Conservation (phyloP, 2,329 filamentous ascomycete species). For the Colletotrichum sp. region DNA sequence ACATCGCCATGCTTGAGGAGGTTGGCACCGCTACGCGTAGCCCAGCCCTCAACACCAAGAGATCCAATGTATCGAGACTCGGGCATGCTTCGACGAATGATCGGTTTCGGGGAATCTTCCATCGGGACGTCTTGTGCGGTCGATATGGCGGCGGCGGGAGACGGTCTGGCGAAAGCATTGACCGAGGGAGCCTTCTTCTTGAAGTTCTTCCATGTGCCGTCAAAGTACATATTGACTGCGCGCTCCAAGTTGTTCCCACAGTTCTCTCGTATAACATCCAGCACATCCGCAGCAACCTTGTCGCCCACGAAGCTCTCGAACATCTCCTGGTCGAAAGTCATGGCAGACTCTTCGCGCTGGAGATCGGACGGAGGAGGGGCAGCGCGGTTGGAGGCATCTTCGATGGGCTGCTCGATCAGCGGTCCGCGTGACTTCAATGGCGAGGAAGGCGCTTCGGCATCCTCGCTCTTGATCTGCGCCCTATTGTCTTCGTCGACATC, state of each 20-base stretch:
- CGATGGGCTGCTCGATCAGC: slow-evolving; percentile 23
- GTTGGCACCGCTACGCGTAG: slow-evolving; percentile 79
- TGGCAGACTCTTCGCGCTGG: slow-evolving; percentile 28
- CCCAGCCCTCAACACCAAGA: slow-evolving; percentile 91
- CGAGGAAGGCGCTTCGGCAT: slow-evolving; percentile 6
- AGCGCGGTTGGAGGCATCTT: slow-evolving; percentile 23
- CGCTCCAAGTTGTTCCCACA: slow-evolving; percentile 65
- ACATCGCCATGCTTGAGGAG: slow-evolving; percentile 81
- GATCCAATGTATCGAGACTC: slow-evolving; percentile 80
- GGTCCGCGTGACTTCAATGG: slow-evolving; percentile 21
- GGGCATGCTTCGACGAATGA: slow-evolving; percentile 34
- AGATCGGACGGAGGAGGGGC: slow-evolving; percentile 6
- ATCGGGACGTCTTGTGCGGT: neutral
- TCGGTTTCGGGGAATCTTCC: slow-evolving; percentile 1
- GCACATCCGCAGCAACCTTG: slow-evolving; percentile 52
- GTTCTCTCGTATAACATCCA: slow-evolving; percentile 56
- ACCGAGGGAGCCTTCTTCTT: slow-evolving; percentile 32
- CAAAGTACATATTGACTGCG: slow-evolving; percentile 74
- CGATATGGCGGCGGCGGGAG: neutral
- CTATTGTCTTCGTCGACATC: slow-evolving; percentile 35
- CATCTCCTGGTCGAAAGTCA: slow-evolving; percentile 59
- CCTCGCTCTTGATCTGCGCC: slow-evolving; percentile 26
- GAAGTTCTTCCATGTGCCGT: slow-evolving; percentile 67
- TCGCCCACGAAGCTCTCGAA: slow-evolving; percentile 67
- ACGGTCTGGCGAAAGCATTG: neutral